phyloP scores from a whole-genome alignment of 352 stramenopile genomes.

The Aphanomyces astaci region DNA sequence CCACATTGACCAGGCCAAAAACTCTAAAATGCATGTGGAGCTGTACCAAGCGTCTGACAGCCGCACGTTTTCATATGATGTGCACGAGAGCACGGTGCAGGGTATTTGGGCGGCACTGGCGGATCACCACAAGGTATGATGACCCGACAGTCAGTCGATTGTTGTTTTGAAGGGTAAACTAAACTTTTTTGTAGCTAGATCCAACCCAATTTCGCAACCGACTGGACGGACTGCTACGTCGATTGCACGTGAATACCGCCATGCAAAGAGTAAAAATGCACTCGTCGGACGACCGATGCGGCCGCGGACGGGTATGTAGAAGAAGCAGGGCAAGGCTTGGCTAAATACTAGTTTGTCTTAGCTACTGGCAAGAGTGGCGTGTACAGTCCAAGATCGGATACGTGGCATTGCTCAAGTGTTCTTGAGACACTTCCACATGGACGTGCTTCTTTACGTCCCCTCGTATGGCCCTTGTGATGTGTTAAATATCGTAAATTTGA shows the following conservation, averaged over 20 bases:
- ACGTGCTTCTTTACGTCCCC: background rate
- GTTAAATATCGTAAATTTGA: too few relatives aligned
- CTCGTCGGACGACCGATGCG: background rate
- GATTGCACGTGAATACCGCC: background rate
- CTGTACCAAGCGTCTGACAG: background rate
- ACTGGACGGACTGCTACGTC: background rate
- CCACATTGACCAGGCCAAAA: constrained; percentile 15
- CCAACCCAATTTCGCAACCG: background rate
- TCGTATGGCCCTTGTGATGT: too few relatives aligned
- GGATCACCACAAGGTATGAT: background rate
- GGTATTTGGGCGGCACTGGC: background rate
- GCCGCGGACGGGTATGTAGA: constrained; percentile 2
- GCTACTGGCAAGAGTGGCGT: background rate
- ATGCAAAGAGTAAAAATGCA: constrained; percentile 3
- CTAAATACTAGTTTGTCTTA: background rate
- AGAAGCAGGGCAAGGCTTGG: too few relatives aligned
- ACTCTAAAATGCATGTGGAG: constrained; percentile 4
- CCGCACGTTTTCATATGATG: background rate
- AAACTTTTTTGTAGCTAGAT: background rate
- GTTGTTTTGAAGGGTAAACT: too few relatives aligned
- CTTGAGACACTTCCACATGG: background rate
- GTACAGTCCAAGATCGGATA: background rate
- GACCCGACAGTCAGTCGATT: too few relatives aligned
- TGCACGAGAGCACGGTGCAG: background rate
- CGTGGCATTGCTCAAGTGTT: background rate